Evolutionary conservation across 768 basidiomycete species (phyloP).

Genomic region (Lactarius hatsudake): DNA sequence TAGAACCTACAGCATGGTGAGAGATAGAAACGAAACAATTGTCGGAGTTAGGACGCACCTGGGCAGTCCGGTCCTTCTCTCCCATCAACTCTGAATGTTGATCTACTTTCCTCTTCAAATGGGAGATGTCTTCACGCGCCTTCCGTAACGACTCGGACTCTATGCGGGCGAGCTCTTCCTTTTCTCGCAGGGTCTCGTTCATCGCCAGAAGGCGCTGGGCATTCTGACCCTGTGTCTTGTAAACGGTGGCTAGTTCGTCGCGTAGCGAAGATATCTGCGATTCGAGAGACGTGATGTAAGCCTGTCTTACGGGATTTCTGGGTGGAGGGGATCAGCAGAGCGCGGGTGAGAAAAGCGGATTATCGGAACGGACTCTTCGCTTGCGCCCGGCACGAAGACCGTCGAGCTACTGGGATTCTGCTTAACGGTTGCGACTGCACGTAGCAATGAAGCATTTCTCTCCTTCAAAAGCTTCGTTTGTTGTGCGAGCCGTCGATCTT

Average conservation of each 20-base stretch:
- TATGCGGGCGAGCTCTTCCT: conserved; percentile 82
- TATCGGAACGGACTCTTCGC: conserved; percentile 67
- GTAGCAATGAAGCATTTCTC: conserved; percentile 83
- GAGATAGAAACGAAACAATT: not conserved
- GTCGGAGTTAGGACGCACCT: conserved; percentile 47
- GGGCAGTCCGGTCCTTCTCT: conserved; percentile 85
- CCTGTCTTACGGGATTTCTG: conserved; percentile 82
- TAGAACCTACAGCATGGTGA: conserved; percentile 56
- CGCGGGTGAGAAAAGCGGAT: not conserved
- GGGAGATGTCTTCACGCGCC: conserved; percentile 68
- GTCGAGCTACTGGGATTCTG: conserved; percentile 59
- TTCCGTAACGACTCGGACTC: conserved; percentile 80
- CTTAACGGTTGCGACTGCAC: conserved; percentile 76
- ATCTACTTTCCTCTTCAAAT: conserved; percentile 71
- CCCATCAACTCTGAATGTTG: conserved; percentile 83
- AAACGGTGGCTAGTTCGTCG: conserved; percentile 89
- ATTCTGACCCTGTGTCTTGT: conserved; percentile 95
- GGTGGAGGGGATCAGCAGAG: conserved; percentile 8
- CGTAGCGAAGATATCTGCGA: conserved; percentile 89
- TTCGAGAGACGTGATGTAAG: conserved; percentile 89
- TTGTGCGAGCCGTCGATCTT: conserved; percentile 89
- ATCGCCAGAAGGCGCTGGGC: conserved; percentile 89
- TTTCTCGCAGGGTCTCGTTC: conserved; percentile 92
- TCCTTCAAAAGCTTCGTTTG: conserved; percentile 91
- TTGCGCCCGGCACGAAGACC: conserved; percentile 54